phyloP scores from a whole-genome alignment of 176 grass and related monocot species.

The Poa annua region DNA sequence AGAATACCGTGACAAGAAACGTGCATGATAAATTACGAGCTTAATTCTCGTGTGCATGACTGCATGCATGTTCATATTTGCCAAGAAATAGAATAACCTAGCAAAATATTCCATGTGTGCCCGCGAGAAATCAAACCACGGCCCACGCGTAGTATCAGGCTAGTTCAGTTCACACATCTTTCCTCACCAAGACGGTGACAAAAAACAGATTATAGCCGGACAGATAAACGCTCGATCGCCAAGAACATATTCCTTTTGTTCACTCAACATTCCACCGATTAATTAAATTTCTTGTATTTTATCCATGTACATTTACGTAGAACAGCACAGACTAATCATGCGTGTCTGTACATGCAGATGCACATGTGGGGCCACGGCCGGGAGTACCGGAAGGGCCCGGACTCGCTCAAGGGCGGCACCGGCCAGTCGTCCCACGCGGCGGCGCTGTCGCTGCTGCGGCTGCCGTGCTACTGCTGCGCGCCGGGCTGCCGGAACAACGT shows the following conservation, averaged over 20 bases:
- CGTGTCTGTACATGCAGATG: constrained; percentile 60
- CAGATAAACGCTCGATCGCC: background rate
- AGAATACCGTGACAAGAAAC: background rate
- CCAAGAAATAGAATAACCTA: constrained; percentile 16
- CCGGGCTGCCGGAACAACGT: constrained; percentile 84
- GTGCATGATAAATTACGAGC: background rate
- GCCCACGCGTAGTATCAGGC: background rate
- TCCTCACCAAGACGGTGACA: constrained; percentile 17
- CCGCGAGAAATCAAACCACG: constrained; percentile 21
- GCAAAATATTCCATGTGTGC: constrained; percentile 31
- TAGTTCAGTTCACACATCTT: constrained; percentile 40
- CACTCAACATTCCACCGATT: background rate
- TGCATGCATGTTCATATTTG: constrained; percentile 6
- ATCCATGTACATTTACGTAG: background rate
- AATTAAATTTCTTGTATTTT: background rate
- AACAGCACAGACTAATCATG: background rate
- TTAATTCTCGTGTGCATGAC: too few relatives aligned
- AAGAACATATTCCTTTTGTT: constrained; percentile 24
- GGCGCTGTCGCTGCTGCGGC: constrained; percentile 72
- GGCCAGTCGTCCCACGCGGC: constrained; percentile 38
- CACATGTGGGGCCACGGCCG: constrained; percentile 99
- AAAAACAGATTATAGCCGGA: background rate
- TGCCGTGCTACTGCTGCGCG: constrained; percentile 94
- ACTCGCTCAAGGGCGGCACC: constrained; percentile 74
- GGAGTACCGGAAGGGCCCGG: constrained; percentile 87